Percentiles rank a stretch among this genome's conserved stretches.
phyloP scores from a whole-genome alignment of 768 basidiomycete species.

The Daedaleopsis nitida region DNA sequence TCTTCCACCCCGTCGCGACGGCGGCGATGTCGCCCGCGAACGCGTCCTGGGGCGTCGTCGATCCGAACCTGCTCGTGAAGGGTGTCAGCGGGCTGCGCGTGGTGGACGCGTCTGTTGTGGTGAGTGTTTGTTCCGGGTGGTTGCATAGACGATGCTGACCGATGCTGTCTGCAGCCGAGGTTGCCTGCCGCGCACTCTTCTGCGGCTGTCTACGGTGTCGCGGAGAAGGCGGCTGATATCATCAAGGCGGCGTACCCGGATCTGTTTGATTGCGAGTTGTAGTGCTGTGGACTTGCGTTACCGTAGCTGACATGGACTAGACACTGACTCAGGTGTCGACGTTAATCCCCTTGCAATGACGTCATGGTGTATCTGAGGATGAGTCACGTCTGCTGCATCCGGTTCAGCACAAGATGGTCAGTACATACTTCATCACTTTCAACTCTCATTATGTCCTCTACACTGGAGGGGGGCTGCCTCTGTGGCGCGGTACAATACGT shows the following conservation, averaged over 20 bases:
- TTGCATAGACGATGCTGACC: not conserved
- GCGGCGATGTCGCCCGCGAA: slow-evolving; percentile 20
- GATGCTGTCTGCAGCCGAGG: not conserved
- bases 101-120: slow-evolving; percentile 28
- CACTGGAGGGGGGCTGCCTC: too few species aligned
- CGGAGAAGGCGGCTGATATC: slow-evolving; percentile 11
- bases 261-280: not conserved
- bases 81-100: slow-evolving; percentile 19
- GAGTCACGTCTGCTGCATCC: too few species aligned
- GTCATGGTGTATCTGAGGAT: too few species aligned
- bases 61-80: slow-evolving; percentile 24
- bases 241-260: slow-evolving; percentile 4
- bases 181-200: not conserved
- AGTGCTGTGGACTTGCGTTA: too few species aligned
- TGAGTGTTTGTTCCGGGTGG: slow-evolving; percentile 5
- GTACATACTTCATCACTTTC: too few species aligned
- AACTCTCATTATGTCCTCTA: too few species aligned
- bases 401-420: too few species aligned
- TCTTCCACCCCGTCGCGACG: slow-evolving; percentile 18
- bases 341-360: too few species aligned
- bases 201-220: not conserved
- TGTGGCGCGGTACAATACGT: too few species aligned
- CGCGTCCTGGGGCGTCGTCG: slow-evolving; percentile 20
- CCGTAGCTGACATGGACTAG: too few species aligned
- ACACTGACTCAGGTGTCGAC: too few species aligned